phyloP scores from a whole-genome alignment of 2,329 filamentous ascomycete genomes.

The Diaporthe batatas region DNA sequence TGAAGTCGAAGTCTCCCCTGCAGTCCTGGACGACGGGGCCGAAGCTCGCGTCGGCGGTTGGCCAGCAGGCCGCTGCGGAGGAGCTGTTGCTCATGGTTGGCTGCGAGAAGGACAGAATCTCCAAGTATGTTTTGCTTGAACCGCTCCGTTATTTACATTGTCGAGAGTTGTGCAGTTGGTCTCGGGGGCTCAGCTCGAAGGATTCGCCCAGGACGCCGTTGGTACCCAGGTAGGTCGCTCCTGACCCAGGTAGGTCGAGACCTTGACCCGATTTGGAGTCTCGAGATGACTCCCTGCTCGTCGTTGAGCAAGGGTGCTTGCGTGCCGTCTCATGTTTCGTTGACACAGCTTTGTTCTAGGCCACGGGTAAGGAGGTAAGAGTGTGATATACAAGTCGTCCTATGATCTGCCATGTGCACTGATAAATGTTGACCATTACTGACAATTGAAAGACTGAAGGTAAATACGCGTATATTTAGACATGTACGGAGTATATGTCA shows the following conservation, averaged over 20 bases:
- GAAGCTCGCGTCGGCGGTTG: constrained; percentile 54
- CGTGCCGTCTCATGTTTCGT: neutral
- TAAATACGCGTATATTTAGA: neutral
- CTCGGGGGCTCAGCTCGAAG: neutral
- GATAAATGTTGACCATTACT: neutral
- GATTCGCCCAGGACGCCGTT: neutral
- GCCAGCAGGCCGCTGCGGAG: constrained; percentile 35
- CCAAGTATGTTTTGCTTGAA: neutral
- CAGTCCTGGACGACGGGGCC: constrained; percentile 58
- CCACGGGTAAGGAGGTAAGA: neutral
- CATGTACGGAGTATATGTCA: neutral
- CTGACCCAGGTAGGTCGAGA: neutral
- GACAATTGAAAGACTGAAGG: neutral
- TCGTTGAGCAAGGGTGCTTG: neutral
- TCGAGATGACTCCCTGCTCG: neutral
- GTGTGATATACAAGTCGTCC: neutral
- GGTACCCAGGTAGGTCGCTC: neutral
- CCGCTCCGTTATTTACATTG: neutral
- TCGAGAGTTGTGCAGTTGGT: neutral
- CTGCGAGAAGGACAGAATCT: neutral
- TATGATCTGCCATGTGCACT: neutral
- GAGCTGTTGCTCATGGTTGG: constrained; percentile 34
- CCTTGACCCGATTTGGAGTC: neutral
- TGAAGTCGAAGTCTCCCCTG: constrained; percentile 61
- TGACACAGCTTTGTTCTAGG: neutral